Conservation (phyloP, 495 filamentous ascomycete species). For the Penicillium riverlandense region DNA sequence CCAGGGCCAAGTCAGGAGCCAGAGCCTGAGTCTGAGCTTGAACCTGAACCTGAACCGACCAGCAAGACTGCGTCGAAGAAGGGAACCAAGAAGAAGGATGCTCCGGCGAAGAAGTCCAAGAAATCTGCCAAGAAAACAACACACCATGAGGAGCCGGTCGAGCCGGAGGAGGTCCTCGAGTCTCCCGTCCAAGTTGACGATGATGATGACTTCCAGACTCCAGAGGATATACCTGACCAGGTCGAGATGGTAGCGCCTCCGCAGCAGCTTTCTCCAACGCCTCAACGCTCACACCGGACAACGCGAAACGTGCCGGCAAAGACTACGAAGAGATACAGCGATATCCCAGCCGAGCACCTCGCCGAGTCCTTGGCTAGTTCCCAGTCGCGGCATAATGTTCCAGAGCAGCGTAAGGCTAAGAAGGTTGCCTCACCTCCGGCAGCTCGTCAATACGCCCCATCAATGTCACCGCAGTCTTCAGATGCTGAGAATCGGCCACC, state of each 20-base stretch:
- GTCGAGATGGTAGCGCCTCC: constrained; percentile 15
- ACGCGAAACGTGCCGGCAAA: constrained; percentile 33
- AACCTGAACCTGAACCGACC: constrained; percentile 24
- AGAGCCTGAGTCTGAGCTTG: not conserved
- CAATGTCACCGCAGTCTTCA: constrained; percentile 67
- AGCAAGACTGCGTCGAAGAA: constrained; percentile 24
- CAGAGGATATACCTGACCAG: constrained; percentile 18
- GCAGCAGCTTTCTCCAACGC: constrained; percentile 14
- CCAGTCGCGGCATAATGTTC: constrained; percentile 10
- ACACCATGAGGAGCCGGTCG: constrained; percentile 19
- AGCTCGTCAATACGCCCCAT: constrained; percentile 36
- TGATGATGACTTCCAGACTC: constrained; percentile 6
- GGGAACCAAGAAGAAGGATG: constrained; percentile 30
- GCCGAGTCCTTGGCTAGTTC: constrained; percentile 23
- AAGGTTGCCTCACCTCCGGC: constrained; percentile 26
- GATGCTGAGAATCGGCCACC: constrained; percentile 75
- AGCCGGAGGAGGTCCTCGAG: constrained; percentile 6
- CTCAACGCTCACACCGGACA: constrained; percentile 12
- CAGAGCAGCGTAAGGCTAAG: constrained; percentile 4
- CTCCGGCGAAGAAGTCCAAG: constrained; percentile 44
- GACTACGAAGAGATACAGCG: constrained; percentile 37
- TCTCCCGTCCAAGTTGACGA: constrained; percentile 4
- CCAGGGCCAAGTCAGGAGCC: constrained; percentile 11
- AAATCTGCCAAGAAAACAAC: constrained; percentile 30
- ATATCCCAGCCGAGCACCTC: constrained; percentile 34